Evolutionary conservation across 2,329 filamentous ascomycete species (phyloP).

Genomic region (Colletotrichum higginsianum): DNA sequence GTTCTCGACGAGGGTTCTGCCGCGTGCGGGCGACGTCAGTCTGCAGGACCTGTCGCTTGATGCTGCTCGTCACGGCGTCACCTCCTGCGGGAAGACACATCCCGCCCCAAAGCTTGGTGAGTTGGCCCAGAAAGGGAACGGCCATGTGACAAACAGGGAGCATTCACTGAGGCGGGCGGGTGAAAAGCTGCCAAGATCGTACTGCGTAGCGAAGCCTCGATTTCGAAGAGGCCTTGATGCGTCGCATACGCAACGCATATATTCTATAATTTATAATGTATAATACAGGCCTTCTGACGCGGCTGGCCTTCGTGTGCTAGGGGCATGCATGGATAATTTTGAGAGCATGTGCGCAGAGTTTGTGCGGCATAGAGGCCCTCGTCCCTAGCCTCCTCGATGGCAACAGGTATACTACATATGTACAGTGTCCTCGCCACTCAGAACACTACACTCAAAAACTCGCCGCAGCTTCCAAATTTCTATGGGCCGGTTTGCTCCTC

Average conservation of each 20-base stretch:
- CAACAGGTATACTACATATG: slow-evolving; percentile 13
- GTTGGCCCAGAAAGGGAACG: slow-evolving; percentile 42
- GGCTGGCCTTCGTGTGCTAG: background rate
- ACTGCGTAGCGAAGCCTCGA: background rate
- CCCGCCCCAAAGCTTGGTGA: too few species aligned
- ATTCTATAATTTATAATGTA: background rate
- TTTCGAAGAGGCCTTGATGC: too few species aligned
- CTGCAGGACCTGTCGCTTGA: slow-evolving; percentile 9
- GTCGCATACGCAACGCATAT: background rate
- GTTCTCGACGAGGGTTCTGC: slow-evolving; percentile 12
- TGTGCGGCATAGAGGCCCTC: background rate
- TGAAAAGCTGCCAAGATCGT: too few species aligned
- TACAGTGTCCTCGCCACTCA: background rate
- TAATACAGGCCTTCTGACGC: background rate
- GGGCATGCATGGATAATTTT: background rate
- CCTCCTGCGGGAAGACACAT: background rate
- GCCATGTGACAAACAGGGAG: slow-evolving; percentile 14
- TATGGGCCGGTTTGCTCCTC: background rate
- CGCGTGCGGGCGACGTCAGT: slow-evolving; percentile 7
- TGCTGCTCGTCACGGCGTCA: slow-evolving; percentile 1
- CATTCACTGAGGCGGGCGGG: background rate
- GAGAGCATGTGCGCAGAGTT: background rate
- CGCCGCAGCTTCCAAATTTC: background rate
- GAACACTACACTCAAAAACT: background rate
- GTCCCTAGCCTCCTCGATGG: background rate